A percentile compares a stretch with the other conserved stretches of the same genome.
Evolutionary conservation across 2,329 filamentous ascomycete genomes (phyloP).

Genomic region (Arthrobotrys sinensis): DNA sequence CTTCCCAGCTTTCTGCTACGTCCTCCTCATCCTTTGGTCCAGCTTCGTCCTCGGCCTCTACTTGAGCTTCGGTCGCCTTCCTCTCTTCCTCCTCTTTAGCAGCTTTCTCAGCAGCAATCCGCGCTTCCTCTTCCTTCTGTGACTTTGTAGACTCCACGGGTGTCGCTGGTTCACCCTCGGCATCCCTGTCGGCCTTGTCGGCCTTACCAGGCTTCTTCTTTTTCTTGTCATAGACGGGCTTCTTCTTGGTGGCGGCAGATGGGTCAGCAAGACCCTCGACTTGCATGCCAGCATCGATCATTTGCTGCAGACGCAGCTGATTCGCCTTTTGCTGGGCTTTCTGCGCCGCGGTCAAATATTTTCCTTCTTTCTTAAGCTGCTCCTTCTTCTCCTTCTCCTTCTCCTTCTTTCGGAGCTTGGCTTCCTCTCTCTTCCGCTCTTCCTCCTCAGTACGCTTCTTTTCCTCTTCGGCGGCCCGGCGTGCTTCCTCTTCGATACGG

Average conservation of each 20-base stretch:
- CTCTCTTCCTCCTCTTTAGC: conserved; percentile 79
- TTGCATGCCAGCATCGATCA: conserved; percentile 83
- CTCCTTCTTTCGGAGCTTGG: conserved; percentile 83
- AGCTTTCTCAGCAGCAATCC: conserved; percentile 66
- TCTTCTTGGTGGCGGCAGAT: conserved; percentile 78
- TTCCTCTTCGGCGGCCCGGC: conserved; percentile 73
- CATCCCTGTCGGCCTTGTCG: conserved; percentile 68
- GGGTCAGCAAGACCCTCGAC: conserved; percentile 72
- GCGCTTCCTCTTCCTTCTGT: conserved; percentile 78
- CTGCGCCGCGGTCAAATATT: conserved; percentile 87
- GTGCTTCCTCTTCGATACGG: conserved; percentile 77
- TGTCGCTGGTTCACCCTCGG: conserved; percentile 68
- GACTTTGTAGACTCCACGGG: conserved; percentile 72
- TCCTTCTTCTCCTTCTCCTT: conserved; percentile 89
- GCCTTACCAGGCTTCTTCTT: conserved; percentile 78
- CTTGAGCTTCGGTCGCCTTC: conserved; percentile 74
- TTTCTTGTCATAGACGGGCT: conserved; percentile 79
- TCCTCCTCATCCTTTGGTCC: conserved; percentile 75
- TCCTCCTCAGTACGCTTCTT: conserved; percentile 68
- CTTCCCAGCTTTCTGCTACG: conserved; percentile 84
- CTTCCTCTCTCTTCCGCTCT: conserved; percentile 78
- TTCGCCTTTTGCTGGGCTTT: conserved; percentile 85
- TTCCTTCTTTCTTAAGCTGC: conserved; percentile 88
- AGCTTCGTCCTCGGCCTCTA: conserved; percentile 67
- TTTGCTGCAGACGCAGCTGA: conserved; percentile 85